Conservation (phyloP, 2,329 filamentous ascomycete genomes). For the Fusarium phyllophilum region DNA sequence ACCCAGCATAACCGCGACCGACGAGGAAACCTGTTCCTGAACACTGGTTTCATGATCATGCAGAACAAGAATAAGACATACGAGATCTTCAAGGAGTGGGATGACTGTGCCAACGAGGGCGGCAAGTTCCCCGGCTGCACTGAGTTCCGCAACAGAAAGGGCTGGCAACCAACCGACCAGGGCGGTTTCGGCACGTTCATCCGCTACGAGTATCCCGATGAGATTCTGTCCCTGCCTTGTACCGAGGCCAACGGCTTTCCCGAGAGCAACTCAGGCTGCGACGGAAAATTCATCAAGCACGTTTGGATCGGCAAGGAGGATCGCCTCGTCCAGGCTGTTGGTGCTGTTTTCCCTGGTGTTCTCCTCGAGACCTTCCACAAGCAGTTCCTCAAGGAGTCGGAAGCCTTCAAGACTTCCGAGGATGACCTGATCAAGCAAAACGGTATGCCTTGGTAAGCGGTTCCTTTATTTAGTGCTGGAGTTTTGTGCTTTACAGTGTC, state of each 20-base stretch:
- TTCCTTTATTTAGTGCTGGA: background rate
- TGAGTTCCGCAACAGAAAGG: constrained; percentile 49
- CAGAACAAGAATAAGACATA: constrained; percentile 61
- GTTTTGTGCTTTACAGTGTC: constrained; percentile 7
- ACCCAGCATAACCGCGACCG: constrained; percentile 52
- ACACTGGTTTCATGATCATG: constrained; percentile 65
- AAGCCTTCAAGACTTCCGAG: constrained; percentile 21
- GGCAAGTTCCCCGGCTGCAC: constrained; percentile 52
- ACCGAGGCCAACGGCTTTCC: constrained; percentile 57
- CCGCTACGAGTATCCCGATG: constrained; percentile 53
- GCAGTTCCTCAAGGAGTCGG: constrained; percentile 46
- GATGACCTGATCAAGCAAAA: constrained; percentile 20
- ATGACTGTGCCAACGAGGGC: constrained; percentile 52
- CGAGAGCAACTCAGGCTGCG: constrained; percentile 51
- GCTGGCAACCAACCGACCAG: constrained; percentile 54
- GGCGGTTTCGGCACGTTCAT: constrained; percentile 57
- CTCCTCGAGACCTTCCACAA: constrained; percentile 51
- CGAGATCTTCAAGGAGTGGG: constrained; percentile 61
- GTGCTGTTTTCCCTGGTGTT: constrained; percentile 50
- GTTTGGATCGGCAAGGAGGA: constrained; percentile 55
- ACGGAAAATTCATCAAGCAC: constrained; percentile 55
- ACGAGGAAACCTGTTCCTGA: constrained; percentile 56
- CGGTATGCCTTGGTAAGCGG: constrained; percentile 9
- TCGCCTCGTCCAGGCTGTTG: constrained; percentile 53
- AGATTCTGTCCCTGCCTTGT: constrained; percentile 54